Conservation (phyloP, 2,329 filamentous ascomycete genomes). For the Colletotrichum scovillei region DNA sequence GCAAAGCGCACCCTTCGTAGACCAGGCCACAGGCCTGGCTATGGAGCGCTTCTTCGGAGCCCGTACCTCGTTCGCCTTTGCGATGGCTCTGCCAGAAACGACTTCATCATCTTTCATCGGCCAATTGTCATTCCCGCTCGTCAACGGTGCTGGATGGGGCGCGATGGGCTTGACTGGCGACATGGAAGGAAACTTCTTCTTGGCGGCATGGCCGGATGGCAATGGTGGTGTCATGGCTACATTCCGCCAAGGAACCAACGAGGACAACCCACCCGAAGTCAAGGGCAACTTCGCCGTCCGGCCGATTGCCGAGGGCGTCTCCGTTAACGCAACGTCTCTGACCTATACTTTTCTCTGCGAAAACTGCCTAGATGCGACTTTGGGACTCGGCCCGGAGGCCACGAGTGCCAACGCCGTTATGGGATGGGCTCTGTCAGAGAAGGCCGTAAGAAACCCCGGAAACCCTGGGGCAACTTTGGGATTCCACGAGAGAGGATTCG, state of each 20-base stretch:
- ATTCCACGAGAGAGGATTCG: slow-evolving; percentile 47
- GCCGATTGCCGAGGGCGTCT: slow-evolving; percentile 54
- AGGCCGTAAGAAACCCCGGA: slow-evolving; percentile 38
- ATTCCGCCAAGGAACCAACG: slow-evolving; percentile 55
- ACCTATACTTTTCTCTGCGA: slow-evolving; percentile 60
- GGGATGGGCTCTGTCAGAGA: slow-evolving; percentile 49
- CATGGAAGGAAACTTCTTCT: slow-evolving; percentile 57
- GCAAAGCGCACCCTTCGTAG: slow-evolving; percentile 42
- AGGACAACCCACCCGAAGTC: slow-evolving; percentile 56
- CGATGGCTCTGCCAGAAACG: slow-evolving; percentile 53
- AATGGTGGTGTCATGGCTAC: slow-evolving; percentile 50
- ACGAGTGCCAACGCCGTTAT: slow-evolving; percentile 43
- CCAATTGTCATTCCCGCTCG: slow-evolving; percentile 55
- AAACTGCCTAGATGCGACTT: slow-evolving; percentile 44
- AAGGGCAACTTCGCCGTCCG: slow-evolving; percentile 52
- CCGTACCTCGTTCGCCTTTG: slow-evolving; percentile 52
- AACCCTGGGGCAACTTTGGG: slow-evolving; percentile 40
- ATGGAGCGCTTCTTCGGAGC: slow-evolving; percentile 54
- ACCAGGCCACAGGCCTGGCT: slow-evolving; percentile 46
- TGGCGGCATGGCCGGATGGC: slow-evolving; percentile 56
- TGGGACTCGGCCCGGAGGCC: slow-evolving; percentile 43
- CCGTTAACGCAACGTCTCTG: slow-evolving; percentile 54
- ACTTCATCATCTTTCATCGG: slow-evolving; percentile 56
- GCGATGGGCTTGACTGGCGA: slow-evolving; percentile 56
- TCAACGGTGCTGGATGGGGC: slow-evolving; percentile 55